Evolutionary conservation across 2,329 filamentous ascomycete genomes (phyloP).

Genomic region (Beauveria sp.): DNA sequence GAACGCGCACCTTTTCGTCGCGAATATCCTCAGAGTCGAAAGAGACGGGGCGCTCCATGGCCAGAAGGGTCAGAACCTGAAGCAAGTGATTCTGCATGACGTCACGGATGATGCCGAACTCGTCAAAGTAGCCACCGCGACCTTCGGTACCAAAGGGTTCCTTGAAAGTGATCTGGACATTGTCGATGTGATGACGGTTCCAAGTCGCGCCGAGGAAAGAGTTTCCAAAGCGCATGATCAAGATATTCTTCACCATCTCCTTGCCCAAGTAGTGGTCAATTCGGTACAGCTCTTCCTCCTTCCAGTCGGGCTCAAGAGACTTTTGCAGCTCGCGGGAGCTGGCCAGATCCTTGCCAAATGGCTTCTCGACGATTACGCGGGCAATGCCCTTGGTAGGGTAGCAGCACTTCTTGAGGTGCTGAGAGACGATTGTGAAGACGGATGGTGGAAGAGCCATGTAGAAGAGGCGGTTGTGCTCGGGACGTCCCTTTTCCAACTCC

Average conservation of each 20-base stretch:
- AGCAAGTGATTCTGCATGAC: slow-evolving; percentile 99
- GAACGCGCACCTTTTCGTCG: slow-evolving; percentile 95
- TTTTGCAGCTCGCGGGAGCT: slow-evolving; percentile 93
- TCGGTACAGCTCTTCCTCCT: slow-evolving; percentile 96
- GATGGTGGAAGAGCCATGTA: slow-evolving; percentile 98
- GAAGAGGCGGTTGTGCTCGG: slow-evolving; percentile 87
- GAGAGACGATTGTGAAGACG: slow-evolving; percentile 95
- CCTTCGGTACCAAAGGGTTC: slow-evolving; percentile 98
- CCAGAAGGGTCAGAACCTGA: slow-evolving; percentile 89
- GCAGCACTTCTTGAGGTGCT: slow-evolving; percentile 95
- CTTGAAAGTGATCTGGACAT: slow-evolving; percentile 98
- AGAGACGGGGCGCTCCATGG: slow-evolving; percentile 97
- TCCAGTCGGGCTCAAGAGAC: slow-evolving; percentile 95
- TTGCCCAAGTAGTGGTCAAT: slow-evolving; percentile 99
- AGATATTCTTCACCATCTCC: slow-evolving; percentile 99
- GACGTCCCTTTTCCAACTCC: slow-evolving; percentile 72
- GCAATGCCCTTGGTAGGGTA: slow-evolving; percentile 88
- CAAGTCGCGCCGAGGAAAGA: slow-evolving; percentile 97
- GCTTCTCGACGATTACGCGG: slow-evolving; percentile 97
- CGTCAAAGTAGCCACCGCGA: slow-evolving; percentile 96
- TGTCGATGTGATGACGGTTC: slow-evolving; percentile 99
- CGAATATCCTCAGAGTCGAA: slow-evolving; percentile 98
- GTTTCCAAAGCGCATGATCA: slow-evolving; percentile 96
- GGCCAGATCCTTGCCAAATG: slow-evolving; percentile 92
- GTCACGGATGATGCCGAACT: slow-evolving; percentile 98